Evolutionary conservation across 306 rosid species (phyloP), one percentile per base, ranked within the genome.

Genomic region (Ammopiptanthus mongolicus): DNA sequence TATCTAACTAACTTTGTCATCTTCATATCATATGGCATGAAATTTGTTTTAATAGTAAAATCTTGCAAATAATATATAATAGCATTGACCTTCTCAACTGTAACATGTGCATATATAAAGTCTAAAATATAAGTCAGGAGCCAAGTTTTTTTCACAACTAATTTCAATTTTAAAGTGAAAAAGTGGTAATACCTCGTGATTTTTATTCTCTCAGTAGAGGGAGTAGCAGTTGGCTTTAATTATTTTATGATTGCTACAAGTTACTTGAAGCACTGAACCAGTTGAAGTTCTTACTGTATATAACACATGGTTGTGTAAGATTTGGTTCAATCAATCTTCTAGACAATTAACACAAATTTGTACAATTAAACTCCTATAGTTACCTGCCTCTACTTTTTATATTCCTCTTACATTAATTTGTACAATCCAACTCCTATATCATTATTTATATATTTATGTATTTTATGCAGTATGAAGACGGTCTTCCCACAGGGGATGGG

Each of bases 401-500:
- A 37, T 64, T 39, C 33, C 34, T 39, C n/a, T n/a, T n/a, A n/a
- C n/a, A n/a, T n/a, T n/a, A n/a, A n/a, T n/a, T n/a, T n/a, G n/a
- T n/a, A n/a, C n/a, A n/a, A n/a, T n/a, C n/a, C n/a, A n/a, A n/a
- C n/a, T 23, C 0, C 46, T 61, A 18, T 11, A 9, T 80, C 12
- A 46, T 55, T 31, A 33, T 23, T 28, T 41, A 3, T 34, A 50
- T 21, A 51, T 68, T 14, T 18, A 44, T 23, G 11, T 58, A 33
- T 65, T 17, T 46, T 48, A 63, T 50, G 50, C 68, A 89, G 91
- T 62, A 75, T 11, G 86, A 85, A 81, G 76, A 62, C 0, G 28
- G 22, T 53, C 41, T 46, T 44, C 79, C 78, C 74, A 65, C 90
- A 1, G 83, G 90, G 52, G 91, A 87, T 41, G 83, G 90, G 60